A percentile compares a stretch with the other conserved stretches of the same genome.
Conservation (phyloP, 176 grass and related monocot species). For the Elymus sibiricus region DNA sequence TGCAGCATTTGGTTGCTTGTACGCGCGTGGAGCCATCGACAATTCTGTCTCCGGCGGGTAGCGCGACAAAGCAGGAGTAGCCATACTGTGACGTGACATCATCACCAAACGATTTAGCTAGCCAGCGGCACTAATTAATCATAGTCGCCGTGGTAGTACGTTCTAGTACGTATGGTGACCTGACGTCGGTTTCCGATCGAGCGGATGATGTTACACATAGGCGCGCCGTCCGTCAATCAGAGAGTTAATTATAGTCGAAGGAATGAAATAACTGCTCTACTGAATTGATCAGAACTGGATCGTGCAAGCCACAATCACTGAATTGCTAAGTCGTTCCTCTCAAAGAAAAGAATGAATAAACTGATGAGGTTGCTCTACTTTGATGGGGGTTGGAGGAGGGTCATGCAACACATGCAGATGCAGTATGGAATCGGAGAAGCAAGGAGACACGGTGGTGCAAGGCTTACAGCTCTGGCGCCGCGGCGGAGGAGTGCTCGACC, state of each 20-base stretch:
- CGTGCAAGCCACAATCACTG: not conserved
- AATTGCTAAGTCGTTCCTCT: not conserved
- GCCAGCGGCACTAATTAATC: not conserved
- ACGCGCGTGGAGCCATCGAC: conserved; percentile 2
- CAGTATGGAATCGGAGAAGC: not conserved
- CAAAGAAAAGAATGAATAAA: not conserved
- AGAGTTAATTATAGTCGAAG: not conserved
- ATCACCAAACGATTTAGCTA: not conserved
- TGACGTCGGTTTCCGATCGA: not conserved
- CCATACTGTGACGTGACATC: conserved; percentile 2
- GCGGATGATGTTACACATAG: not conserved
- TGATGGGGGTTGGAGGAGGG: too few relatives aligned
- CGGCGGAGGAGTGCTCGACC: conserved; percentile 46
- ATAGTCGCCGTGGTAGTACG: too few relatives aligned
- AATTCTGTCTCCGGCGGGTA: not conserved
- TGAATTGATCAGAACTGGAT: not conserved
- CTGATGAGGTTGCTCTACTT: not conserved
- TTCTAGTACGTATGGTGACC: not conserved
- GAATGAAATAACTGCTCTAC: not conserved
- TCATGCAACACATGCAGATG: too few relatives aligned
- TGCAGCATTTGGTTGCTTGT: not conserved
- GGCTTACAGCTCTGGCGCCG: conserved; percentile 52
- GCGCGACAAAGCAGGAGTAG: not conserved
- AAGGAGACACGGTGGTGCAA: not conserved
- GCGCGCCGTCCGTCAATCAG: not conserved